Base-by-base conservation (phyloP, 2,329 filamentous ascomycete genomes). In the Claviceps sorghi region DNA sequence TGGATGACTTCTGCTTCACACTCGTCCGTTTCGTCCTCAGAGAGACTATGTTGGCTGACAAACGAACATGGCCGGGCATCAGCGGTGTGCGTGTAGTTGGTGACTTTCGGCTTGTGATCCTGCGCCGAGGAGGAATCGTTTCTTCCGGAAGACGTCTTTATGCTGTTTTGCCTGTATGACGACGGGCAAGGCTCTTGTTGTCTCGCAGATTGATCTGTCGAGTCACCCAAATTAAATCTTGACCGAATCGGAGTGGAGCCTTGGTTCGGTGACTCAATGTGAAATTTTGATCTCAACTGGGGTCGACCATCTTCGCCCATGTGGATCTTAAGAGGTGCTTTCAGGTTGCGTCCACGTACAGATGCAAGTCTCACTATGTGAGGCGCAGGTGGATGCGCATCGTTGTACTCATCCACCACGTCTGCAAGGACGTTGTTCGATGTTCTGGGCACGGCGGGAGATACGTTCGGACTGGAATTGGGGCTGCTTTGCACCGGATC, bases 401-500 rank as follows among this genome's bases (percentile, higher is more conserved):
- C 30, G 10, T 30, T 40, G 9, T 41, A 30, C 6, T 46, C 29
- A 8, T 49, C 29, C n/a, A 22, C 8, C n/a, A 32, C 5, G 2
- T 41, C 42, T 5, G 65, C 65, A 54, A 70, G 74, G 22, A 50
- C 64, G 5, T 64, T 57, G 22, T 59, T 61, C 1, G 63, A 65
- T 1, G 75, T 74, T 4, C 76, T 77, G 4, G 76, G 61, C 21
- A 65, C 62, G 15, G 73, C 74, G 2, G 78, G 77, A 15, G 75
- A 76, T 3, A 79, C 81, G 57, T 78, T 76, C 2, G 78, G 77
- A 30, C 79, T 73, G 21, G 65, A 57, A 4, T 68, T 70, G 2
- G 74, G 67, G 9, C 72, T 68, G 48, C 11, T 15, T 8, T 51
- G 43, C 26, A 21, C 36, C 4, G 41, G 36, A 15, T 48, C 40